Conservation (phyloP, 163 green algal genomes). For the Scenedesmus sp. region DNA sequence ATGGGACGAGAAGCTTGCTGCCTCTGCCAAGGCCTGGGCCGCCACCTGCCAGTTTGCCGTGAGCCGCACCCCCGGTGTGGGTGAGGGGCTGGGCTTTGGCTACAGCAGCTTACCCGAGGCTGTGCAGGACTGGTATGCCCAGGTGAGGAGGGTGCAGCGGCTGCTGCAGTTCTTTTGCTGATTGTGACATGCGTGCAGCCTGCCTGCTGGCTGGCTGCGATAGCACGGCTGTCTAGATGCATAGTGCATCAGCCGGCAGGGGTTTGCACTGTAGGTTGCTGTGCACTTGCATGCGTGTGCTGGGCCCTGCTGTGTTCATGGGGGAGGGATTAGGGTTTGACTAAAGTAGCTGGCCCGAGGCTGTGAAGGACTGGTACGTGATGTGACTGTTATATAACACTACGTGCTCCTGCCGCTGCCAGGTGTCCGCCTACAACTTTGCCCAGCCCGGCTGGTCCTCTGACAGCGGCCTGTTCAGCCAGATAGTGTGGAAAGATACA, state of each 20-base stretch:
- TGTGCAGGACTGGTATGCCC: constrained; percentile 40
- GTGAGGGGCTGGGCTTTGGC: constrained; percentile 33
- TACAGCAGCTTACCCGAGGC: neutral
- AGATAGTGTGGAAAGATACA: constrained; percentile 50
- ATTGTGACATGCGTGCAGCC: neutral
- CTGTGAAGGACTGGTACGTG: too few species aligned
- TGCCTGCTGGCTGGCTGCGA: neutral
- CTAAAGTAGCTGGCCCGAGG: too few species aligned
- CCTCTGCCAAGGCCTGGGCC: constrained; percentile 39
- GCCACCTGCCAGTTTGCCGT: constrained; percentile 27
- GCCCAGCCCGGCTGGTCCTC: constrained; percentile 15
- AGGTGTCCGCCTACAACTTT: constrained; percentile 43
- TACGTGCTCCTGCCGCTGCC: neutral
- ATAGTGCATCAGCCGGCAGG: neutral
- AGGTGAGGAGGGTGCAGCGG: neutral
- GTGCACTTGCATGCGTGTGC: too few species aligned
- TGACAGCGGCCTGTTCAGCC: constrained; percentile 36
- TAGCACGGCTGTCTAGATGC: neutral
- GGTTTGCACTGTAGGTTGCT: neutral
- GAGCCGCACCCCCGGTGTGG: constrained; percentile 28
- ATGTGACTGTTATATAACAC: too few species aligned
- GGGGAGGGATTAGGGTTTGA: too few species aligned
- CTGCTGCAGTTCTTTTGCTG: too few species aligned
- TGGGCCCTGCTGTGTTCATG: too few species aligned
- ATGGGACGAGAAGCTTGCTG: constrained; percentile 28